Evolutionary conservation across 805 yeast genomes (phyloP).

Genomic region (Teunomyces tritomae): DNA sequence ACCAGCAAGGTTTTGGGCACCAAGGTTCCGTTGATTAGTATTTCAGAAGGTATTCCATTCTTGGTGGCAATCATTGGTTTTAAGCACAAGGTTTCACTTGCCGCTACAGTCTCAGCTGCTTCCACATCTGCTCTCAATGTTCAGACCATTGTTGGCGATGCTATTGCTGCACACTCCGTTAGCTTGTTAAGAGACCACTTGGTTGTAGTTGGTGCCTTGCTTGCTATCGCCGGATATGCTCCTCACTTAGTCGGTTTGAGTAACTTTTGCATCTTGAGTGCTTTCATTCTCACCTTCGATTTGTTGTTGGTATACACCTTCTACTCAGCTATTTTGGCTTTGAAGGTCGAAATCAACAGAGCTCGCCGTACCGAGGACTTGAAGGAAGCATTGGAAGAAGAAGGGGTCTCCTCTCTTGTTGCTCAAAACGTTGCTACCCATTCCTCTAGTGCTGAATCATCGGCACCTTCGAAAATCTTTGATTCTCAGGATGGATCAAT

Average conservation of each 20-base stretch:
- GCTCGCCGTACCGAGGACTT: conserved; percentile 80
- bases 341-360: conserved; percentile 83
- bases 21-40: conserved; percentile 65
- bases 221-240: conserved; percentile 63
- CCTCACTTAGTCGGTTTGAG: conserved; percentile 68
- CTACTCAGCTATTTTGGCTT: conserved; percentile 76
- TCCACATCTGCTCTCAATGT: conserved; percentile 37
- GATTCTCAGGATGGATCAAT: conserved; percentile 31
- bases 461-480: conserved; percentile 21
- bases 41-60: conserved; percentile 92
- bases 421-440: conserved; percentile 67
- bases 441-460: conserved; percentile 35
- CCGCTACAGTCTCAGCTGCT: conserved; percentile 50
- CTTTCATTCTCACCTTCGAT: conserved; percentile 70
- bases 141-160: conserved; percentile 40
- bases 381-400: conserved; percentile 84
- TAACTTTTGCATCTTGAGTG: conserved; percentile 75
- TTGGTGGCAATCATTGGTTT: conserved; percentile 90
- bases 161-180: conserved; percentile 41
- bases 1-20: conserved; percentile 55
- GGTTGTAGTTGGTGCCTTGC: conserved; percentile 67
- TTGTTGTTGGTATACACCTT: conserved; percentile 73
- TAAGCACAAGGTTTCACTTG: conserved; percentile 74
- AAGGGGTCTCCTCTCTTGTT: conserved; percentile 73
- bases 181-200: conserved; percentile 72